Conservation (phyloP, 2,329 filamentous ascomycete species). For the Penicillium decumbens region DNA sequence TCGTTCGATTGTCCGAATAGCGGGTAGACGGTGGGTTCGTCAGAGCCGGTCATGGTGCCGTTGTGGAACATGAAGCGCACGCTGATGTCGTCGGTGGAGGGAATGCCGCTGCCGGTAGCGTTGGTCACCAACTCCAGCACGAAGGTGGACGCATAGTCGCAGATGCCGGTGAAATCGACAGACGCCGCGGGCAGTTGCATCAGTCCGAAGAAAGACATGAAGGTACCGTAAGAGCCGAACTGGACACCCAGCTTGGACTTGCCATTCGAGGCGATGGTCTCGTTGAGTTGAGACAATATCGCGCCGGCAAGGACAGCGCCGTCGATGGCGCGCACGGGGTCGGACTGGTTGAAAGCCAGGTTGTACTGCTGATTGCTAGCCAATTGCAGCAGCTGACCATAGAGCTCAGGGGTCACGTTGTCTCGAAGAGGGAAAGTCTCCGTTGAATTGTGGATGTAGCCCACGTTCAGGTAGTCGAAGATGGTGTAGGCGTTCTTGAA, state of each 20-base stretch:
- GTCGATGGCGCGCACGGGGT: slow-evolving; percentile 47
- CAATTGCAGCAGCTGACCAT: slow-evolving; percentile 64
- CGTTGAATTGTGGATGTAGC: slow-evolving; percentile 57
- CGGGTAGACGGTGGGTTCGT: slow-evolving; percentile 52
- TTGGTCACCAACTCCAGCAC: slow-evolving; percentile 67
- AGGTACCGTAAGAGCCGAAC: slow-evolving; percentile 59
- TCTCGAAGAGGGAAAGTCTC: slow-evolving; percentile 54
- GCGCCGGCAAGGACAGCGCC: slow-evolving; percentile 63
- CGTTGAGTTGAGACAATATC: slow-evolving; percentile 47
- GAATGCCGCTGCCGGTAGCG: slow-evolving; percentile 38
- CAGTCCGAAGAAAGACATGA: slow-evolving; percentile 60
- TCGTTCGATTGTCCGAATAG: slow-evolving; percentile 55
- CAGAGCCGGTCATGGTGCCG: slow-evolving; percentile 49
- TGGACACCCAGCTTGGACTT: slow-evolving; percentile 48
- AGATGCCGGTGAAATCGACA: slow-evolving; percentile 66
- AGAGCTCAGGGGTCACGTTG: slow-evolving; percentile 56
- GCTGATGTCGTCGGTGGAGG: slow-evolving; percentile 47
- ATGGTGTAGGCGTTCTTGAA: slow-evolving; percentile 65
- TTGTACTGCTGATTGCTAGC: slow-evolving; percentile 78
- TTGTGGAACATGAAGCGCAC: slow-evolving; percentile 62
- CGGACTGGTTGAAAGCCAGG: slow-evolving; percentile 68
- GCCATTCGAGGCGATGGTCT: slow-evolving; percentile 37
- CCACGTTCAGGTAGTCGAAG: slow-evolving; percentile 61
- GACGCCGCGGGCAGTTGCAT: slow-evolving; percentile 49
- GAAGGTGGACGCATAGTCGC: slow-evolving; percentile 81